A percentile compares a stretch with the other conserved stretches of the same genome.
Evolutionary conservation across 169 alveolate genomes (phyloP).

Genomic region (Eimeria maxima): DNA sequence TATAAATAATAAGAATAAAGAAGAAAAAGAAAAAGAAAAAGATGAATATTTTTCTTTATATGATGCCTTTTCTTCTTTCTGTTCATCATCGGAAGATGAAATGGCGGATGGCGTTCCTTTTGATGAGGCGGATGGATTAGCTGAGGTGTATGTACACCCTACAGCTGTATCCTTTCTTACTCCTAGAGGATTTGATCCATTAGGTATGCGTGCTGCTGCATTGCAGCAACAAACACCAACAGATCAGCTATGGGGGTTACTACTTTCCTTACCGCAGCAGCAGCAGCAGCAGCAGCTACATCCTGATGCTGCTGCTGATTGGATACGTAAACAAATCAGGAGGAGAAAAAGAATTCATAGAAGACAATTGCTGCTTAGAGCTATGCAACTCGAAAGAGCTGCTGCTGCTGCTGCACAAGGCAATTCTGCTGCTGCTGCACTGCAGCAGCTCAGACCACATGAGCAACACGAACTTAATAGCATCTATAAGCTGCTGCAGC

Average conservation of each 20-base stretch:
- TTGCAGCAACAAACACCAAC: too few species aligned
- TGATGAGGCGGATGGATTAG: neutral
- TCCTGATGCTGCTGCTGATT: too few species aligned
- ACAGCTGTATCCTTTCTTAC: neutral
- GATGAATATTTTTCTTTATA: too few species aligned
- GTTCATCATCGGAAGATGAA: constrained; percentile 15
- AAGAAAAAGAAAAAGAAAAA: too few species aligned
- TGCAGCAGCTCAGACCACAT: neutral
- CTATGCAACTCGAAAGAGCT: constrained; percentile 8
- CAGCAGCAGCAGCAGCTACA: too few species aligned
- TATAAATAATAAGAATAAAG: too few species aligned
- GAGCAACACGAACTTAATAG: neutral
- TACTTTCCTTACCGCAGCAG: neutral
- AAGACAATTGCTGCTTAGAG: constrained; percentile 6
- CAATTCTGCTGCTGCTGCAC: neutral
- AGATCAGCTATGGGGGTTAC: neutral
- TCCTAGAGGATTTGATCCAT: neutral
- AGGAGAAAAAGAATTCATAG: neutral
- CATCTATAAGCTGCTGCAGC: neutral
- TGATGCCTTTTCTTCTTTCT: neutral
- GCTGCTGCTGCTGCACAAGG: constrained; percentile 34
- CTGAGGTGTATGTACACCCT: neutral
- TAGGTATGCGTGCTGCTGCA: neutral
- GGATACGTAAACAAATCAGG: neutral
- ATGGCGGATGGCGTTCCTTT: constrained; percentile 11